Evolutionary conservation across 108 stramenopile genomes (phyloP).

Genomic region (Fragilariopsis cylindrus): DNA sequence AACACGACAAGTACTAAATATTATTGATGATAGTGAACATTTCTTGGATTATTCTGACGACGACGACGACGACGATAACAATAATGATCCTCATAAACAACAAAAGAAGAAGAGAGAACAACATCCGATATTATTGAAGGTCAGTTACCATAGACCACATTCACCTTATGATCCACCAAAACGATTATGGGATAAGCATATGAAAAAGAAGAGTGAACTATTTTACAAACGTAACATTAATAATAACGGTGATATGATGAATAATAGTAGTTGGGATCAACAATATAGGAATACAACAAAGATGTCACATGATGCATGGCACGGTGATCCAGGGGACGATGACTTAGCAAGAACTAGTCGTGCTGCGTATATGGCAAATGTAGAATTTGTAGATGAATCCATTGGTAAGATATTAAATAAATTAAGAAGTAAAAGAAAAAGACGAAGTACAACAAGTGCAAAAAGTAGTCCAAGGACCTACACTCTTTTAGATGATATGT

Average conservation of each 20-base stretch:
- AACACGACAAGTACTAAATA: conserved; percentile 12
- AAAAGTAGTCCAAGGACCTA: background rate
- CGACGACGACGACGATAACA: conserved; percentile 1
- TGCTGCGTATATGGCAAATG: conserved; percentile 42
- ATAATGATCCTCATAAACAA: background rate
- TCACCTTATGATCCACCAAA: conserved; percentile 51
- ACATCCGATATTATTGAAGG: conserved; percentile 33
- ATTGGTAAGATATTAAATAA: conserved; percentile 32
- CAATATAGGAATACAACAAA: conserved; percentile 4
- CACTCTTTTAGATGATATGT: conserved; percentile 16
- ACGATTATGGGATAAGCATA: conserved; percentile 37
- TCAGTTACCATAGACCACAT: conserved; percentile 46
- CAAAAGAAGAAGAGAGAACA: background rate
- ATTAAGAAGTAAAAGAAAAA: background rate
- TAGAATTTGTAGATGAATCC: conserved; percentile 49
- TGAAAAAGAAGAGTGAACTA: background rate
- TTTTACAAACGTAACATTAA: background rate
- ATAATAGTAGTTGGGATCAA: conserved; percentile 34
- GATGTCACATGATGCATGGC: conserved; percentile 32
- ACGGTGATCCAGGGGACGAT: conserved; percentile 35
- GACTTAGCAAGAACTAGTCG: conserved; percentile 17
- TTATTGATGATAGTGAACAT: background rate
- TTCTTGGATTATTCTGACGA: conserved; percentile 1
- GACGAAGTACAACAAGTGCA: background rate
- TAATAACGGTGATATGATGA: conserved; percentile 12